Evolutionary conservation across 495 filamentous ascomycete species (phyloP), one percentile per base, ranked within the genome.

Genomic region (Aspergillus incahuasiensis): DNA sequence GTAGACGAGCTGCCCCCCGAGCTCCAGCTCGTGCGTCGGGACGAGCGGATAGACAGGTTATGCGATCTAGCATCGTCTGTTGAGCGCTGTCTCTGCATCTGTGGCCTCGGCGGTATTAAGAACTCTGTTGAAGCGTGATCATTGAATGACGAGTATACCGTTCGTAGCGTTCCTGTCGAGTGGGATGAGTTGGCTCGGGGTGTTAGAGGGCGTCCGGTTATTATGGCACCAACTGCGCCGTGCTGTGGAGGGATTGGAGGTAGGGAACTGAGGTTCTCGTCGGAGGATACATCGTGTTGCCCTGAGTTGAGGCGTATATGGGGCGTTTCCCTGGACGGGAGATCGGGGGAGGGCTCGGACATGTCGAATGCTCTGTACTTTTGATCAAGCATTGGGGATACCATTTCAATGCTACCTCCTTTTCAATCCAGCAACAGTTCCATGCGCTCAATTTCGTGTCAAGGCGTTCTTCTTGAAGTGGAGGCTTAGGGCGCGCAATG

Each of bases 261-360:
- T 58, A 60, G 63, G 48, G 60, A 55, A 47, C 61, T 47, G 9
- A 12, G 19, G 2, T 55, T 16, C 6, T 55, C 46, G 44, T 75
- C 72, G 9, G 62, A 48, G 47, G 80, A 72, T 6, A 81, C 72
- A 58, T 85, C 74, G 51, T 82, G 74, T 39, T 69, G 73, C 13
- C 76, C 82, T 13, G 81, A 84, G 56, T 86, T 86, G 28, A 87
- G 74, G 44, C 79, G 75, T 43, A 86, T 79, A 54, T 85, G 83
- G 44, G 62, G 62, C 2, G 56, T 58, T 9, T 24, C 52, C 16
- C 54, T 54, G 11, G 20, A 19, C 0, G 54, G 38, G 35, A 19
- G 53, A 30, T 46, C 38, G 11, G 47, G 30, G 13, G 52, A 35
- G 12, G 38, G 42, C 13, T 56, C 50, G 32, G 58, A 48, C 62